Conservation (phyloP, 306 rosid genomes). For the Cucumis sativus region DNA sequence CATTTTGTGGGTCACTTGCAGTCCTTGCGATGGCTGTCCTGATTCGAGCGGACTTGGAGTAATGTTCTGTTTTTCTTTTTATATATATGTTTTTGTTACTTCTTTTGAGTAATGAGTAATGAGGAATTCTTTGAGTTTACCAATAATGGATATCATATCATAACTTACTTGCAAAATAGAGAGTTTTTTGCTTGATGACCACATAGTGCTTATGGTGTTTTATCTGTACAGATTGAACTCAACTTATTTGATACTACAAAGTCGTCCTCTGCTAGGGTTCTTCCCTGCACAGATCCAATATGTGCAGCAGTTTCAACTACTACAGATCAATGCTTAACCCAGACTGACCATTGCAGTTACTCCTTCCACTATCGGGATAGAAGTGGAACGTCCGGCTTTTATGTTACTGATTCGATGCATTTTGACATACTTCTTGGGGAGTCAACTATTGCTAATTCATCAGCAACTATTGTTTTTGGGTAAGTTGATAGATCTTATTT, state of each 20-base stretch:
- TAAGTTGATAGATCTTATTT: conserved; percentile 28
- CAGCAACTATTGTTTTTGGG: conserved; percentile 77
- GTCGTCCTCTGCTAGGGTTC: conserved; percentile 43
- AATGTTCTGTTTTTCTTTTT: conserved; percentile 11
- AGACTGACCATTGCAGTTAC: conserved; percentile 59
- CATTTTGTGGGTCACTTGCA: conserved; percentile 84
- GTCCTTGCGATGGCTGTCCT: conserved; percentile 73
- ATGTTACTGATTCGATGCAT: conserved; percentile 51
- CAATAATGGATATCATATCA: background rate
- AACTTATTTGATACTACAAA: conserved; percentile 56
- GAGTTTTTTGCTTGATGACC: background rate
- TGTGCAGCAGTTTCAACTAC: conserved; percentile 49
- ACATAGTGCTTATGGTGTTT: background rate
- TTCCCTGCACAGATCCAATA: conserved; percentile 63
- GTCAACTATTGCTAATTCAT: conserved; percentile 40
- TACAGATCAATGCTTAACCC: conserved; percentile 41
- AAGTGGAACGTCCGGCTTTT: conserved; percentile 74
- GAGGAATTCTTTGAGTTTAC: background rate
- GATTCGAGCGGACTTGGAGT: conserved; percentile 79
- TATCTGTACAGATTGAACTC: conserved; percentile 53
- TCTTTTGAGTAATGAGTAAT: too few species aligned
- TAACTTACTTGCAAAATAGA: background rate
- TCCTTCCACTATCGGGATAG: conserved; percentile 69
- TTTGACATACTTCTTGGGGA: conserved; percentile 67
- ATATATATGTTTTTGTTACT: background rate